Conservation (phyloP, 345 rosid genomes). For the Kandelia obovata region DNA sequence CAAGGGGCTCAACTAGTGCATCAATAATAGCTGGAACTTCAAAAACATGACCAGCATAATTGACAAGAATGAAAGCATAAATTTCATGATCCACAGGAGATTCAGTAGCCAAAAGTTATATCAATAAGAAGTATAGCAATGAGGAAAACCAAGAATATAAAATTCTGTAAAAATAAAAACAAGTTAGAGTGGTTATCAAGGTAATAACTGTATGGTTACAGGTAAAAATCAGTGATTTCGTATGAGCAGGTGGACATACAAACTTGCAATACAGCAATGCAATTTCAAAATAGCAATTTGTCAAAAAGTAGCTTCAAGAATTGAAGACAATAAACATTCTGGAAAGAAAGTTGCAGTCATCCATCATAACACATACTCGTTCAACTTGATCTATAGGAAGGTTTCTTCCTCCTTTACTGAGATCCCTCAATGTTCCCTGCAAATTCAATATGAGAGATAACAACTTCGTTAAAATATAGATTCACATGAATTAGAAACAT, state of each 20-base stretch:
- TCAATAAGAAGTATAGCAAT: background rate
- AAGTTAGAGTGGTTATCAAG: too few relatives aligned
- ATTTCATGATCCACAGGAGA: background rate
- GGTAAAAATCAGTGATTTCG: too few relatives aligned
- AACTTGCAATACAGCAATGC: background rate
- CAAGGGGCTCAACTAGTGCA: constrained; percentile 3
- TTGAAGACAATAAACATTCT: constrained; percentile 4
- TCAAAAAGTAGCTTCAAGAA: background rate
- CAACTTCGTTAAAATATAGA: constrained; percentile 4
- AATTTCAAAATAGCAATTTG: background rate
- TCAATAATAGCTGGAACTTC: constrained; percentile 3
- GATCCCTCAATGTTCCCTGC: constrained; percentile 73
- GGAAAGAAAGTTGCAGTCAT: constrained; percentile 2
- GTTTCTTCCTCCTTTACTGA: constrained; percentile 61
- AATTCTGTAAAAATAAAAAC: background rate
- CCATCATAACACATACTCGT: constrained; percentile 37
- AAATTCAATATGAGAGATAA: constrained; percentile 14
- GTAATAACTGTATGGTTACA: too few relatives aligned
- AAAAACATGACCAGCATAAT: background rate
- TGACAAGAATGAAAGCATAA: background rate
- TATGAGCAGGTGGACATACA: background rate
- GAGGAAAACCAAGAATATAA: background rate
- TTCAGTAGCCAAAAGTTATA: background rate
- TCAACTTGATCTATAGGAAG: constrained; percentile 44
- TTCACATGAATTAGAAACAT: background rate